Conservation (phyloP, 2,329 filamentous ascomycete genomes). For the Claviceps paspali region DNA sequence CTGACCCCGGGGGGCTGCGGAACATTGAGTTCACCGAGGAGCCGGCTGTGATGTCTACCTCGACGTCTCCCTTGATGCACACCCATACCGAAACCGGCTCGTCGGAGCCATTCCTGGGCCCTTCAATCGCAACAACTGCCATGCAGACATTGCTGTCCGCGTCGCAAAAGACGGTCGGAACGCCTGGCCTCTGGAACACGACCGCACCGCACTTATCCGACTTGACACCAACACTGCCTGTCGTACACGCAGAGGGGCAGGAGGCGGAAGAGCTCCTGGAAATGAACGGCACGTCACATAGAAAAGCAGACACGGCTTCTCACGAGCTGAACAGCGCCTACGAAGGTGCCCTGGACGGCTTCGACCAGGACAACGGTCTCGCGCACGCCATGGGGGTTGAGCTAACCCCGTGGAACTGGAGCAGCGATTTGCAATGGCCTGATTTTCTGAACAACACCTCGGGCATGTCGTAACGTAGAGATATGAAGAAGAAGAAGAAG, state of each 20-base stretch:
- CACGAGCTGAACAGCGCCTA: slow-evolving; percentile 33
- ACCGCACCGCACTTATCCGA: neutral
- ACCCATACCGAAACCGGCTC: neutral
- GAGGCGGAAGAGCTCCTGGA: slow-evolving; percentile 8
- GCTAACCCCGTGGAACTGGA: slow-evolving; percentile 20
- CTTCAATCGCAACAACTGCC: neutral
- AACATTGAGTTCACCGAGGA: slow-evolving; percentile 14
- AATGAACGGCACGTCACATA: slow-evolving; percentile 7
- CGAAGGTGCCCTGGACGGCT: slow-evolving; percentile 30
- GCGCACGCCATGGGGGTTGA: slow-evolving; percentile 27
- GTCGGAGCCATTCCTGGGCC: neutral
- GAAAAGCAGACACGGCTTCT: slow-evolving; percentile 19
- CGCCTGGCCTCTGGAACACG: slow-evolving; percentile 1
- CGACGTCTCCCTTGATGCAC: neutral
- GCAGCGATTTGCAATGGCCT: slow-evolving; percentile 16
- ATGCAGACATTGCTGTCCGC: neutral
- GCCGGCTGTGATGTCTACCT: slow-evolving; percentile 11
- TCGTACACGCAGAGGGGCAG: neutral
- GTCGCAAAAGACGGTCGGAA: no score
- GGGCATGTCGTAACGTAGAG: slow-evolving; percentile 10
- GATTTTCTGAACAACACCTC: slow-evolving; percentile 19
- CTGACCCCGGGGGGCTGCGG: slow-evolving; percentile 10
- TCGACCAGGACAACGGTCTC: slow-evolving; percentile 29
- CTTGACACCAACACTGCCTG: neutral
- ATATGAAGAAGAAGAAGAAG: neutral